Conservation (phyloP, 805 yeast species). For the Ogataea pignaliae region DNA sequence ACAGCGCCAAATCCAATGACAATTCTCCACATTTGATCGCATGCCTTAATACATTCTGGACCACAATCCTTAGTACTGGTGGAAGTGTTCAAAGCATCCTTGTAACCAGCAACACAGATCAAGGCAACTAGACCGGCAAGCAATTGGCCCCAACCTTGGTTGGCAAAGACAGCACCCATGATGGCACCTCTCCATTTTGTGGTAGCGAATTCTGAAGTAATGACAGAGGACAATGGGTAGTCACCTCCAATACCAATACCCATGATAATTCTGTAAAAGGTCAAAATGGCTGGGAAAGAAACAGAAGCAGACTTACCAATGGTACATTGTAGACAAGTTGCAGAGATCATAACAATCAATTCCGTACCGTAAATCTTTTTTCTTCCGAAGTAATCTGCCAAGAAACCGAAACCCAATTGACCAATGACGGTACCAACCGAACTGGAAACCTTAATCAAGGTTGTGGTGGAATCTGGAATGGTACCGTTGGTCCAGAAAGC, state of each 20-base stretch:
- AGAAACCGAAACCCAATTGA: constrained; percentile 76
- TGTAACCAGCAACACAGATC: constrained; percentile 72
- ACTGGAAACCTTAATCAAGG: constrained; percentile 80
- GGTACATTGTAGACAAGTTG: constrained; percentile 73
- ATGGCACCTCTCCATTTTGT: constrained; percentile 98
- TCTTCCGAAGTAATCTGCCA: constrained; percentile 82
- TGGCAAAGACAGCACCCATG: constrained; percentile 94
- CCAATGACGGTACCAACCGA: constrained; percentile 94
- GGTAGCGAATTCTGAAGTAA: constrained; percentile 87
- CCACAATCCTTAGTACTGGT: constrained; percentile 57
- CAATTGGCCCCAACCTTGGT: constrained; percentile 96
- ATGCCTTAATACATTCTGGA: constrained; percentile 63
- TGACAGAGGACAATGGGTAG: constrained; percentile 90
- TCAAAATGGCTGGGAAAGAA: constrained; percentile 66
- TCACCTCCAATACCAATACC: constrained; percentile 99
- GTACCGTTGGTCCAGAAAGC: constrained; percentile 61
- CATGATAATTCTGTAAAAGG: constrained; percentile 78
- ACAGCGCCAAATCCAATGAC: constrained; percentile 85
- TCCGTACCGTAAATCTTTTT: constrained; percentile 85
- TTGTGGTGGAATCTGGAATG: constrained; percentile 64
- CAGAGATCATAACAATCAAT: constrained; percentile 76
- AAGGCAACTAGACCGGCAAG: constrained; percentile 82
- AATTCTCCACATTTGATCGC: constrained; percentile 95
- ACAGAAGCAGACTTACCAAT: constrained; percentile 70
- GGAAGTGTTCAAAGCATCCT: constrained; percentile 51